phyloP scores from a whole-genome alignment of 1,284 basidiomycete species.

The Ceratobasidium sp. region DNA sequence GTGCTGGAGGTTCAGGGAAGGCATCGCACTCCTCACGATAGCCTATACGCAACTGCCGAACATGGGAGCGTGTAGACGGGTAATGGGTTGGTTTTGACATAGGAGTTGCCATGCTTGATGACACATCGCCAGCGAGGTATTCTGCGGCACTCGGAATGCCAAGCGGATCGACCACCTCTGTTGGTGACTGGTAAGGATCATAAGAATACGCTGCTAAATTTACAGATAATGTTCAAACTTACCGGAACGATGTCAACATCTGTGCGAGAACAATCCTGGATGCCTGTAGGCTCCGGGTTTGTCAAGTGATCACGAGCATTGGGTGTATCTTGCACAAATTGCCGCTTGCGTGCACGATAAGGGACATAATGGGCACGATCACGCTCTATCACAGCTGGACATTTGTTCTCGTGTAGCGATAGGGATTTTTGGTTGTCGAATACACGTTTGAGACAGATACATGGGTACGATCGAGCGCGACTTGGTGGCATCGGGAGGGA shows the following conservation, averaged over 20 bases:
- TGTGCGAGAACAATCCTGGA: no score
- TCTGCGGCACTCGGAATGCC: no score
- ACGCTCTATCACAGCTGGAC: background rate
- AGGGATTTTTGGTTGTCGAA: conserved; percentile 1
- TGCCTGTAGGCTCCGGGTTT: background rate
- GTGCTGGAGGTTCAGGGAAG: conserved; percentile 6
- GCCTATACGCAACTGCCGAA: background rate
- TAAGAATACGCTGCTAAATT: no score
- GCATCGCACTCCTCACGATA: background rate
- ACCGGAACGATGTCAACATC: no score
- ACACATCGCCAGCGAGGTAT: no score
- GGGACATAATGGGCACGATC: background rate
- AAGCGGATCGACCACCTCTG: no score
- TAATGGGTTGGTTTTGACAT: no score
- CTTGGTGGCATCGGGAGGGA: background rate
- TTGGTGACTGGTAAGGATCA: no score
- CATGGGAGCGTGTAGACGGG: conserved; percentile 6
- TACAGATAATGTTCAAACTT: no score
- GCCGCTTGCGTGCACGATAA: background rate
- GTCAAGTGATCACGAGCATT: no score
- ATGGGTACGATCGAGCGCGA: background rate
- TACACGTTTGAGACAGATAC: conserved; percentile 3
- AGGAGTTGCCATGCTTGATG: background rate
- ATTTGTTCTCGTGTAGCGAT: conserved; percentile 7
- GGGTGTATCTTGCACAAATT: background rate